Percentiles rank a stretch among this genome's conserved stretches.
Evolutionary conservation across 495 filamentous ascomycete genomes (phyloP).

Genomic region (Penicillium cinerascens): DNA sequence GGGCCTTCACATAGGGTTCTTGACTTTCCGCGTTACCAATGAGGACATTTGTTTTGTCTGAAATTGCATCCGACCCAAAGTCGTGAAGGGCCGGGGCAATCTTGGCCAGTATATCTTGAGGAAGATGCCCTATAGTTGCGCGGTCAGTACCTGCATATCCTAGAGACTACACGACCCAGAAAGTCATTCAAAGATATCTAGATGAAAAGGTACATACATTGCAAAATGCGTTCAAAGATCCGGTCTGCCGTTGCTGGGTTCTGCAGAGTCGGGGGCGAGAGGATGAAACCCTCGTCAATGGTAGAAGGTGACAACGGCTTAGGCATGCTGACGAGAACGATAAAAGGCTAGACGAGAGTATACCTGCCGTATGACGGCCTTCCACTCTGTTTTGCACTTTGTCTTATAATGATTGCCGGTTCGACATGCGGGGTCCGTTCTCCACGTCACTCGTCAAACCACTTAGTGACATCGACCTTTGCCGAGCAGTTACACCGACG

Average conservation of each 20-base stretch:
- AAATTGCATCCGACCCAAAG: constrained; percentile 15
- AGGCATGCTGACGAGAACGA: not conserved
- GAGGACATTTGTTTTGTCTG: constrained; percentile 5
- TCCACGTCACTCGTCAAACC: not conserved
- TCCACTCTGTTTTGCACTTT: not conserved
- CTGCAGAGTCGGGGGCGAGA: constrained; percentile 7
- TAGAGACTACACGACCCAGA: too few species aligned
- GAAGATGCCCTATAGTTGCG: constrained; percentile 7
- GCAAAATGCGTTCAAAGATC: constrained; percentile 11
- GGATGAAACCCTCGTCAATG: constrained; percentile 14
- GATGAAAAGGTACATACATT: constrained; percentile 2
- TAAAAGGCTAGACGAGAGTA: not conserved
- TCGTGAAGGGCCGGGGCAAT: constrained; percentile 3
- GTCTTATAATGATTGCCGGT: not conserved
- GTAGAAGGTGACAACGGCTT: constrained; percentile 4
- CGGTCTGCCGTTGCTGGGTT: constrained; percentile 13
- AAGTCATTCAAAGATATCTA: not conserved
- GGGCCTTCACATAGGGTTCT: constrained; percentile 26
- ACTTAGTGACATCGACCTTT: not conserved
- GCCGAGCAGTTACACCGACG: constrained; percentile 17
- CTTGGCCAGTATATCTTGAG: constrained; percentile 1
- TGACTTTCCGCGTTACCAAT: constrained; percentile 26
- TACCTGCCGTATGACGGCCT: not conserved
- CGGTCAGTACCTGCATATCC: not conserved
- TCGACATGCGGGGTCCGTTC: constrained; percentile 10